Evolutionary conservation across 257 asterid species (phyloP), one percentile per base, ranked within the genome.

Genomic region (Solanum pennellii): DNA sequence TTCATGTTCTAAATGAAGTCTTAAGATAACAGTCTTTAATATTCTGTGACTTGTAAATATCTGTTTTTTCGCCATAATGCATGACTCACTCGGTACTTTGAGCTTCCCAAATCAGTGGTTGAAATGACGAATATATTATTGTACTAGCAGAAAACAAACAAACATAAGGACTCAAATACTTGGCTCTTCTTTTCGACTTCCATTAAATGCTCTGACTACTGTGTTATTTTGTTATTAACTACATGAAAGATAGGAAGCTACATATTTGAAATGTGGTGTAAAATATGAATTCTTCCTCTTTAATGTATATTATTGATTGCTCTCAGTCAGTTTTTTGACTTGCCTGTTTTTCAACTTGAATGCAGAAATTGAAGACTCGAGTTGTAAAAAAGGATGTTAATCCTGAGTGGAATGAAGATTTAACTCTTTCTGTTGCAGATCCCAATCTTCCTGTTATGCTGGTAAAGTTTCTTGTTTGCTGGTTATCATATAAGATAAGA

Each of bases 331-430:
- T 49, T 31, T 29, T 31, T 18, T 80, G 85, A 29, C 4, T 47
- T 80, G 44, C 3, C n/a, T 80, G 4, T 14, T 79, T 80, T 16
- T 45, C 66, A 42, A 49, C 41, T 39, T 89, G 69, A 21, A 59
- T 89, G 92, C 96, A 95, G 98, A 94, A 87, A 91, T 83, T 96
- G 92, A 96, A 94, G 93, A 96, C 98, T 33, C 98, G 98, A 31
- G 95, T 96, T 31, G 90, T 94, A 20, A 91, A 92, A 84, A 96
- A 94, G 93, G 95, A 94, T 88, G 89, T 94, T 41, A 96, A 96
- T 92, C 98, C 98, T 12, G 96, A 92, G 90, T 96, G 98, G 98
- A 91, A 96, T 49, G 98, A 96, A 89, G 98, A 96, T 90, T 91
- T 96, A 88, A 96, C 98, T 14, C 98, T 96, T 59, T 90, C 98